phyloP scores from a whole-genome alignment of 768 basidiomycete genomes.

The Boletus rubroflammeus region DNA sequence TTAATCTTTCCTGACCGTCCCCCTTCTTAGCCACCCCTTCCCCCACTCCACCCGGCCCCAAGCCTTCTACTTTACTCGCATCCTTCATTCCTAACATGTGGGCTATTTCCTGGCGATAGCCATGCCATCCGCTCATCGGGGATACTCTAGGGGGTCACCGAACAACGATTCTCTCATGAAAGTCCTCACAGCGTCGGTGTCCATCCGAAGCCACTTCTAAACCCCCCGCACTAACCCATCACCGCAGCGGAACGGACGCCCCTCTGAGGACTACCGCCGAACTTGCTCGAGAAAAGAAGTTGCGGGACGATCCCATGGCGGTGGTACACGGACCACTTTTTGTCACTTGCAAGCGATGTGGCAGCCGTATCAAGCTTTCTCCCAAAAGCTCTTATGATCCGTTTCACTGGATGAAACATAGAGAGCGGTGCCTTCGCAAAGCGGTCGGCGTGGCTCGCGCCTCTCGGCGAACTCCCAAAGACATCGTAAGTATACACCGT shows the following conservation, averaged over 20 bases:
- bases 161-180: constrained; percentile 20
- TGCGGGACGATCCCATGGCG: constrained; percentile 52
- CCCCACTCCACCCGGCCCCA: background rate
- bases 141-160: constrained; percentile 27
- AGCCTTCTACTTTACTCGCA: background rate
- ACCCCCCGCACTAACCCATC: constrained; percentile 9
- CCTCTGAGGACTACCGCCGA: constrained; percentile 41
- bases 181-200: constrained; percentile 20
- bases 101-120: constrained; percentile 12
- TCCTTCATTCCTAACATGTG: constrained; percentile 13
- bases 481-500: constrained; percentile 17
- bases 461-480: constrained; percentile 19
- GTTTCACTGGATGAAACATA: constrained; percentile 66
- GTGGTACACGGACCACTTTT: constrained; percentile 47
- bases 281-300: constrained; percentile 46
- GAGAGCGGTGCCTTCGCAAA: constrained; percentile 55
- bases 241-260: constrained; percentile 22
- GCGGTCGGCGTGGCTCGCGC: constrained; percentile 21
- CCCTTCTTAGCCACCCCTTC: background rate
- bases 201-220: background rate
- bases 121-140: constrained; percentile 18
- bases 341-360: constrained; percentile 56
- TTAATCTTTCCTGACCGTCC: background rate
- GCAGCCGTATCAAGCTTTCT: constrained; percentile 59
- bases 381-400: constrained; percentile 62